Evolutionary conservation across 1,284 basidiomycete genomes (phyloP).

Genomic region (Cystobasidium slooffiae): DNA sequence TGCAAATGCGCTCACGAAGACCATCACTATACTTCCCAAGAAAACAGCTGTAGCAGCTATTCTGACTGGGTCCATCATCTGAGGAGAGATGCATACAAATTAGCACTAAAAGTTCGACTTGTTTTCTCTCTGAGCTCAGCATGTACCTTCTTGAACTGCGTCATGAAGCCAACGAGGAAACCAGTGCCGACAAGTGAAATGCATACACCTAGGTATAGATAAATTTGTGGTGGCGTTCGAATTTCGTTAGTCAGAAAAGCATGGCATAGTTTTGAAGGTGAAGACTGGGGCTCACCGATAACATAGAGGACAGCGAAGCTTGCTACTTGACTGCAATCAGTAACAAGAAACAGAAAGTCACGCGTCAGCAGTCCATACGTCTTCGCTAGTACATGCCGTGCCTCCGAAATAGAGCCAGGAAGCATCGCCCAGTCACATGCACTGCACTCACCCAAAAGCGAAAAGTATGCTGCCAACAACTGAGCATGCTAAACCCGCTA

Average conservation of each 20-base stretch:
- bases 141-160: conserved; percentile 32
- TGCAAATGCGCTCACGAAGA: conserved; percentile 40
- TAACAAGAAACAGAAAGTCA: background rate
- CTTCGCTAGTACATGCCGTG: no score
- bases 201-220: conserved; percentile 20
- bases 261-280: background rate
- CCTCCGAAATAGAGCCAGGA: no score
- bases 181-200: conserved; percentile 41
- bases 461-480: conserved; percentile 42
- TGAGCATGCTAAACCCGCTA: conserved; percentile 28
- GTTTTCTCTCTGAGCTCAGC: background rate
- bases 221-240: background rate
- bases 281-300: conserved; percentile 14
- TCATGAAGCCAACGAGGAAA: conserved; percentile 38
- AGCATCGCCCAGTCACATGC: background rate
- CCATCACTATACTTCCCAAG: conserved; percentile 42
- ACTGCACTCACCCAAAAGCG: conserved; percentile 28
- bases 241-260: background rate
- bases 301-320: conserved; percentile 41
- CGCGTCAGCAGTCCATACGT: background rate
- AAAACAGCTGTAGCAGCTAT: conserved; percentile 36
- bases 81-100: background rate
- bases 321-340: conserved; percentile 30
- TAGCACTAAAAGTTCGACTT: background rate
- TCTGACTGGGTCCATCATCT: conserved; percentile 43